These are phyloP conservation scores for Skeletonema potamos DNA, from an alignment of 108 stramenopile genomes.

Conservation along the genomic window DNA sequence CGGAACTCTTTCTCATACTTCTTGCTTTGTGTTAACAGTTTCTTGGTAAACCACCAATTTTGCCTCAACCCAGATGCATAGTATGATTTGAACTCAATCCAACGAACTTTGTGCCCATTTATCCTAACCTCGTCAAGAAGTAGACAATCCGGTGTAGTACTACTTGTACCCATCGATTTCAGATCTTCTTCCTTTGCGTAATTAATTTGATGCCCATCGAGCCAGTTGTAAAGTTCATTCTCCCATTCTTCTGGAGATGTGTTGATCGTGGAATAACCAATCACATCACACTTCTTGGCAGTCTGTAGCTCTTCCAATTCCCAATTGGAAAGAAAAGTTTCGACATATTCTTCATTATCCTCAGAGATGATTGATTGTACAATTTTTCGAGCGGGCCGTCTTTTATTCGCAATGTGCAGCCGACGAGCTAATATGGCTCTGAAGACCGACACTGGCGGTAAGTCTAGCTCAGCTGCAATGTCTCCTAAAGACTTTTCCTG, in stretches of 20 bases:
- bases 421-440: slow-evolving; percentile 25
- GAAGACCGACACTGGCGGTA: slow-evolving; percentile 37
- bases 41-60: slow-evolving; percentile 16
- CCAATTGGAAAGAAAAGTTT: slow-evolving; percentile 15
- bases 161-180: slow-evolving; percentile 4
- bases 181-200: slow-evolving; percentile 16
- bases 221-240: slow-evolving; percentile 6
- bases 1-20: slow-evolving; percentile 24
- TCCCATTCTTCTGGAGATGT: slow-evolving; percentile 20
- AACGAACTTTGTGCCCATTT: slow-evolving; percentile 12
- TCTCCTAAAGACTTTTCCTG: slow-evolving; percentile 9
- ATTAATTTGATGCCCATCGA: slow-evolving; percentile 17
- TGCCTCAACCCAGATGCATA: slow-evolving; percentile 27
- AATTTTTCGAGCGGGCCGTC: slow-evolving; percentile 3
- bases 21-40: slow-evolving; percentile 11
- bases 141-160: slow-evolving; percentile 33
- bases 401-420: not conserved
- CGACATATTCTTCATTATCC: not conserved
- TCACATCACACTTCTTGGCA: slow-evolving; percentile 25
- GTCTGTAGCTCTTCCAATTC: slow-evolving; percentile 22
- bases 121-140: slow-evolving; percentile 33
- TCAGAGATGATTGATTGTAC: slow-evolving; percentile 26
- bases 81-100: slow-evolving; percentile 34
- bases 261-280: slow-evolving; percentile 3
- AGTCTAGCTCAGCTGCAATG: slow-evolving; percentile 20